Conservation (phyloP, 179 eudicot species). For the Heliamphora ciliata region DNA sequence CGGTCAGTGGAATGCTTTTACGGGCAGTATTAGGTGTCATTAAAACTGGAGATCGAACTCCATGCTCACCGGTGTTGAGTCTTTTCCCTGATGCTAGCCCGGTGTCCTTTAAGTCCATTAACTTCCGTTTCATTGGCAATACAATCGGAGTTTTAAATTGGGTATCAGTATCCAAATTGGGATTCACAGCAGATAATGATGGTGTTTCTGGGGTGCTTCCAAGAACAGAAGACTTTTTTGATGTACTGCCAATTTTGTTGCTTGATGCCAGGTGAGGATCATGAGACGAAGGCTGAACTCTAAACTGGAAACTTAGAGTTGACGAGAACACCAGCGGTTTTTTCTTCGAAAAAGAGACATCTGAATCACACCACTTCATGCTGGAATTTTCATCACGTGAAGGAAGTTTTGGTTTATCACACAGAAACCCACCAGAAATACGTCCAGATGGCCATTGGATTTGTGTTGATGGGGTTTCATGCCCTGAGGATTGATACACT, state of each 20-base stretch:
- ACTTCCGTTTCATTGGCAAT: slow-evolving; percentile 81
- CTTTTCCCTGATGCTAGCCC: slow-evolving; percentile 46
- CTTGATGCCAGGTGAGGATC: slow-evolving; percentile 37
- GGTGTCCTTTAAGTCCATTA: slow-evolving; percentile 52
- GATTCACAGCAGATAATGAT: slow-evolving; percentile 29
- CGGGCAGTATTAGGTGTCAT: slow-evolving; percentile 53
- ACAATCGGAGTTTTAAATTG: slow-evolving; percentile 58
- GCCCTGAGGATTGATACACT: slow-evolving; percentile 53
- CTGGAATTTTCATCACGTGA: slow-evolving; percentile 34
- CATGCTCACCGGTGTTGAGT: slow-evolving; percentile 46
- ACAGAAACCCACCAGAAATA: slow-evolving; percentile 50
- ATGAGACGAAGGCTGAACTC: slow-evolving; percentile 24
- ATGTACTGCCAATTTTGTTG: slow-evolving; percentile 29
- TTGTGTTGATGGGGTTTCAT: slow-evolving; percentile 51
- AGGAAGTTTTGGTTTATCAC: slow-evolving; percentile 33
- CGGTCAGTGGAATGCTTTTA: slow-evolving; percentile 47
- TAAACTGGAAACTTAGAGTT: slow-evolving; percentile 35
- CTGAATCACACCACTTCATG: slow-evolving; percentile 35
- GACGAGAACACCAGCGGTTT: slow-evolving; percentile 52
- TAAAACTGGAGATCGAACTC: slow-evolving; percentile 57
- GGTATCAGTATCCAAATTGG: slow-evolving; percentile 39
- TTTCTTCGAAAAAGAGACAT: slow-evolving; percentile 45
- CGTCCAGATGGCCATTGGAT: slow-evolving; percentile 89
- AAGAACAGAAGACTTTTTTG: slow-evolving; percentile 32
- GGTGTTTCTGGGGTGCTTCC: slow-evolving; percentile 36